These are phyloP conservation scores for Pseudogymnoascus sp. DNA, from an alignment of 2,329 filamentous ascomycete species.

Conservation along the genomic window DNA sequence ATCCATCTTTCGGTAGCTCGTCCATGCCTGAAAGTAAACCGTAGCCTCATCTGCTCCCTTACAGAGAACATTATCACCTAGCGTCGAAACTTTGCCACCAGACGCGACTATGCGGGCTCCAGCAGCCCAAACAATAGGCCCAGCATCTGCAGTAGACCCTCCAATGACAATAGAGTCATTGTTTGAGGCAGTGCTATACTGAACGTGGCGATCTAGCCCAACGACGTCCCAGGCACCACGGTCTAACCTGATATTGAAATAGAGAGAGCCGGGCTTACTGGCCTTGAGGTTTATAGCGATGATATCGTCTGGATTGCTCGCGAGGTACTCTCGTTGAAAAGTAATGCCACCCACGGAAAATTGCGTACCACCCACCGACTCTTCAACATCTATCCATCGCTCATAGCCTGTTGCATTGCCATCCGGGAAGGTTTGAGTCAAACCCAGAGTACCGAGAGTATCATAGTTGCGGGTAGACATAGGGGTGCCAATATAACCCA, in stretches of 20 bases:
- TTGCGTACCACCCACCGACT: constrained; percentile 12
- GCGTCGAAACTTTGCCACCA: constrained; percentile 18
- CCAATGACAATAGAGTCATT: constrained; percentile 14
- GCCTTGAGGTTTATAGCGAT: constrained; percentile 19
- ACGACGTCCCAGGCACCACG: constrained; percentile 9
- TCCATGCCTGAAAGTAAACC: constrained; percentile 21
- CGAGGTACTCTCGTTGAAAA: constrained; percentile 22
- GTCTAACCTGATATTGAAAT: constrained; percentile 14
- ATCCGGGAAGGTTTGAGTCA: constrained; percentile 20
- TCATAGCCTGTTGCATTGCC: constrained; percentile 21
- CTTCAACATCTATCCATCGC: constrained; percentile 18
- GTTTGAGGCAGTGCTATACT: constrained; percentile 15
- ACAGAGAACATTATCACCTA: constrained; percentile 19
- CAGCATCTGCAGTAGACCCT: constrained; percentile 15
- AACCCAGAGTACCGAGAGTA: constrained; percentile 23
- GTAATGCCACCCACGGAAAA: constrained; percentile 16
- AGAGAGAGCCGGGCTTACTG: constrained; percentile 14
- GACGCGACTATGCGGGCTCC: constrained; percentile 17
- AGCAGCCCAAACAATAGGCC: constrained; percentile 16
- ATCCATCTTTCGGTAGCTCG: constrained; percentile 17
- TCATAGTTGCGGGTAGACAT: constrained; percentile 35
- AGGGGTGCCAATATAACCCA: constrained; percentile 33
- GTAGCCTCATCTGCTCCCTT: constrained; percentile 19
- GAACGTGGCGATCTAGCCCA: constrained; percentile 15
- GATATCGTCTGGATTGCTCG: constrained; percentile 22